Base-by-base conservation (phyloP, 768 basidiomycete genomes). In the Suillus subaureus region DNA sequence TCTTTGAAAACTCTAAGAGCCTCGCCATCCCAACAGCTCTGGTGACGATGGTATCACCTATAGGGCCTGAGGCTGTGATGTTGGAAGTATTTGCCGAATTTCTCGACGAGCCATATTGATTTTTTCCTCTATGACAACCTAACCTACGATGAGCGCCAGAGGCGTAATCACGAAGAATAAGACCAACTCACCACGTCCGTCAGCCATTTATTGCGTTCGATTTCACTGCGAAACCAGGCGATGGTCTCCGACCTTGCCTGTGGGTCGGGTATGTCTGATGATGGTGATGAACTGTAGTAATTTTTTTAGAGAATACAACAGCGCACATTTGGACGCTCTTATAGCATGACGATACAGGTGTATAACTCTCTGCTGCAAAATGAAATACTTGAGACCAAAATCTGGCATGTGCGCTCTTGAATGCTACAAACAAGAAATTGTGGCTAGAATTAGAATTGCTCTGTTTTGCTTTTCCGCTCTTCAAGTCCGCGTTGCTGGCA, bases 311-410 rank as follows among this genome's bases (percentile, higher is more conserved):
- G 39, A 23, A 43, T 28, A 61, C 26, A 9, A 33, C 45, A 62
- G 40, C 76, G 68, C 71, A 91, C 92, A 81, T 81, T 84, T 82
- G 9, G 90, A 87, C 15, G 89, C 87, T 60, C 91, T 87, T 69
- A 92, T 82, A n/a, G 86, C 84, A 62, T 80, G 75, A 64, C 91
- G 85, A 77, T 92, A 93, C 57, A 92, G 78, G 67, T 79, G 74
- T 54, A 93, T 72, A 23, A 84, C 87, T 72, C 83, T 79, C 67
- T 87, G 84, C 66, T 83, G 83, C 65, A 93, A 83, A 71, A 94
- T 84, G 72, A 93, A 93, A 77, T 93, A 90, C 77, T 83, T 90
- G 75, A 93, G 84, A 42, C 88, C 85, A 63, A 82, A 69, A 60
- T 61, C 21, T 61, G 62, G 52, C 62, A 63, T 63, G 31, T 35